A percentile compares a stretch with the other conserved stretches of the same genome.
phyloP scores from a whole-genome alignment of 805 yeast genomes.

The Debaryomyces castellii region DNA sequence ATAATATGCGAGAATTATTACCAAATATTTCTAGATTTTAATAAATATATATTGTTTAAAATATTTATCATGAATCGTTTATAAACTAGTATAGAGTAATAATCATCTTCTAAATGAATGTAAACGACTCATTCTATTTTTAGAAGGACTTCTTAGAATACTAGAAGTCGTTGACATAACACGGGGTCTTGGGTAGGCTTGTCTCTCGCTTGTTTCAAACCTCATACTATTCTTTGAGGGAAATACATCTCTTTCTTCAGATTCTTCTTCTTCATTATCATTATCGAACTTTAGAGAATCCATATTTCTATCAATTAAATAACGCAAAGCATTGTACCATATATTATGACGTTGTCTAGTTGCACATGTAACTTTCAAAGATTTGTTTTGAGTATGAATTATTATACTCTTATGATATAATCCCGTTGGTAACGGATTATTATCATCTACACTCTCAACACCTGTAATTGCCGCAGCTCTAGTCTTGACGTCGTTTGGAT shows the following conservation, averaged over 20 bases:
- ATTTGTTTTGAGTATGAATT: conserved; percentile 64
- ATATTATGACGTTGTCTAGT: conserved; percentile 84
- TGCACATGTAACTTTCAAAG: conserved; percentile 81
- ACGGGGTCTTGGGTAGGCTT: conserved; percentile 20
- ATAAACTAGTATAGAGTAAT: neutral
- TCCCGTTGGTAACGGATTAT: conserved; percentile 88
- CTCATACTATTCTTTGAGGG: conserved; percentile 14
- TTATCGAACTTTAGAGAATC: conserved; percentile 52
- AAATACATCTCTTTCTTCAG: conserved; percentile 12
- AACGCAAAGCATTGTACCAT: conserved; percentile 84
- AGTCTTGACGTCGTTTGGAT: conserved; percentile 65
- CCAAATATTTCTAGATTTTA: conserved; percentile 1
- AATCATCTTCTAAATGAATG: conserved; percentile 14
- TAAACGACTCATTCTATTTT: conserved; percentile 15
- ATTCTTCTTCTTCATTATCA: conserved; percentile 30
- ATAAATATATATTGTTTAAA: neutral
- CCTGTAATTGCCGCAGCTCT: conserved; percentile 77
- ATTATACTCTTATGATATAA: conserved; percentile 81
- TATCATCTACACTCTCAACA: conserved; percentile 79
- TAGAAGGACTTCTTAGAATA: conserved; percentile 12
- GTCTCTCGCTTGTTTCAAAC: conserved; percentile 20
- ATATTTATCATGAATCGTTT: neutral
- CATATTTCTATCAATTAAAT: conserved; percentile 63
- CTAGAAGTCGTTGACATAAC: conserved; percentile 14
- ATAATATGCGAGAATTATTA: neutral